Evolutionary conservation across 1,284 basidiomycete genomes (phyloP), one percentile per base, ranked within the genome.

Genomic region (Taiwanofungus camphoratus): DNA sequence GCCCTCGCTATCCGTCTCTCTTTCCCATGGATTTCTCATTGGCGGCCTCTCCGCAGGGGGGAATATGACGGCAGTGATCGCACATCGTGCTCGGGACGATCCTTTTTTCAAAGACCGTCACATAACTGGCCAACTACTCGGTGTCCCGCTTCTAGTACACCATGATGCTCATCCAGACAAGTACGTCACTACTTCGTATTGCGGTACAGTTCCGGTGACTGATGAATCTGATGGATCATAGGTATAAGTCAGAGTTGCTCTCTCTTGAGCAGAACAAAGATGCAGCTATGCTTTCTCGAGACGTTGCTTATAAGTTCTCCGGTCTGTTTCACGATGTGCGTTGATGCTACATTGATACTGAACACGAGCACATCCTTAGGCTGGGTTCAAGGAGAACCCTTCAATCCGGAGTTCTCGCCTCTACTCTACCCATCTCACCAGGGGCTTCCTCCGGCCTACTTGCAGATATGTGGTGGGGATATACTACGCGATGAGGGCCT

Each of bases 401-500:
- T 16, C 3, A 45, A 52, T 33, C 48, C 50, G 9, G 46, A 50
- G 13, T 36, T 50, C 21, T 47, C 49, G 3, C 46, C 52, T 11
- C 40, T 58, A 1, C 48, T 57, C 16, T 44, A 49, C 16, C 27
- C 43, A 7, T 47, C 48, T 0, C 50, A 51, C 31, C 36, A 16
- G 3, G 52, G 45, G 16, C 48, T 59, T 3, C 47, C 57, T 4
- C 52, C 52, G 2, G 41, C 52, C 11, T 56, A 46, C 48, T 24
- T 59, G 3, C 57, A 59, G 35, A 40, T 53, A 7, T 35, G 33
- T 18, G 56, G 48, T 5, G 33, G 44, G 18, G 56, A 58, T 30
- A 49, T 52, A 15, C 31, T 54, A 11, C 48, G 56, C 15, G 57
- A 61, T 36, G 56, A 59, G 24, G 55, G 50, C 3, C 19, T 53